These are phyloP conservation scores for Exophiala lecanii-corni DNA, from an alignment of 2,329 filamentous ascomycete genomes.

Conservation along the genomic window DNA sequence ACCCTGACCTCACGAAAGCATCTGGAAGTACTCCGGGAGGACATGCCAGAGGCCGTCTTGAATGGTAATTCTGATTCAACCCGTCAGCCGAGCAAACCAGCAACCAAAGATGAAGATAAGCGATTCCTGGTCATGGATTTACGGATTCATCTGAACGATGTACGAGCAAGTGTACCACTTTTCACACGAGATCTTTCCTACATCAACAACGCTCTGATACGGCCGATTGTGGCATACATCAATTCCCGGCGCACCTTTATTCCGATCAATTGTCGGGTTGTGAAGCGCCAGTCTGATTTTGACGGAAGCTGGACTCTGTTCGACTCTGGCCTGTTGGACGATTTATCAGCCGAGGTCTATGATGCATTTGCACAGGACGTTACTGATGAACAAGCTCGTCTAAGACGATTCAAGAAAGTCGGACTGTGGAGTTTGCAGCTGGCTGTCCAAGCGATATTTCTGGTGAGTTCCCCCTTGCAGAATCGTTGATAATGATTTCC, in stretches of 20 bases:
- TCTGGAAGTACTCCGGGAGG: conserved; percentile 11
- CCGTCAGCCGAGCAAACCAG: neutral
- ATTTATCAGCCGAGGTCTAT: conserved; percentile 86
- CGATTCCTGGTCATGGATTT: conserved; percentile 90
- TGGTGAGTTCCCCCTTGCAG: conserved; percentile 53
- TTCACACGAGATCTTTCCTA: conserved; percentile 92
- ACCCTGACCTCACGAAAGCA: conserved; percentile 20
- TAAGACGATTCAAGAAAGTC: conserved; percentile 86
- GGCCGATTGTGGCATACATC: conserved; percentile 96
- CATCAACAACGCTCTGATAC: conserved; percentile 89
- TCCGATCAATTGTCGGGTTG: conserved; percentile 87
- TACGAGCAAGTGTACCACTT: conserved; percentile 84
- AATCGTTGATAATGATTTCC: too few relatives aligned
- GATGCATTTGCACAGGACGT: conserved; percentile 90
- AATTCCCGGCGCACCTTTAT: conserved; percentile 95
- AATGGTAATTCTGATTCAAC: conserved; percentile 18
- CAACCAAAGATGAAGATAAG: conserved; percentile 51
- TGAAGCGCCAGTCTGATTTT: conserved; percentile 84
- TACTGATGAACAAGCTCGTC: conserved; percentile 78
- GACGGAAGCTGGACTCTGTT: conserved; percentile 93
- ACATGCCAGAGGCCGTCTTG: conserved; percentile 1
- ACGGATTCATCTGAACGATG: conserved; percentile 90
- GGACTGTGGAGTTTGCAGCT: conserved; percentile 94
- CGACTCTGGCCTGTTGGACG: conserved; percentile 90
- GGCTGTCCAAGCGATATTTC: conserved; percentile 86